phyloP scores from a whole-genome alignment of 148 eudicot species.

The Mesembryanthemum crystallinum region DNA sequence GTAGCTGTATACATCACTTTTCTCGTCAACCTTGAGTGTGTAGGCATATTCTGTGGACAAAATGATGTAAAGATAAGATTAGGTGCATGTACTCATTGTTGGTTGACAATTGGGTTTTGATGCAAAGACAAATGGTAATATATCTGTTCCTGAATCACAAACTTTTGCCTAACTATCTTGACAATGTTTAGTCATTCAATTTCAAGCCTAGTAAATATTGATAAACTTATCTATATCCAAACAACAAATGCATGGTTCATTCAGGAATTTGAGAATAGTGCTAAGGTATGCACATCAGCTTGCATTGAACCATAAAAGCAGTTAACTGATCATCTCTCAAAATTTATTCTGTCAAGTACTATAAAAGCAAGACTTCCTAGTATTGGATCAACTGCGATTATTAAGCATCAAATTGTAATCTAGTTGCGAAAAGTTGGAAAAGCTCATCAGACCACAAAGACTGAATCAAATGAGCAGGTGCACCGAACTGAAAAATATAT shows the following conservation, averaged over 20 bases:
- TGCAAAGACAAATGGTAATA: no score
- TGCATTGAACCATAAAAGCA: not conserved
- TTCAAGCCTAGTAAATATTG: no score
- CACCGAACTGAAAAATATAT: no score
- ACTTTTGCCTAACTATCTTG: no score
- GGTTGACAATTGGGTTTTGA: not conserved
- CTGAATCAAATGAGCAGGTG: not conserved
- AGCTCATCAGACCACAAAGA: not conserved
- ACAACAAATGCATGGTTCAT: no score
- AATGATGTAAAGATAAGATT: not conserved
- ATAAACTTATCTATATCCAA: no score
- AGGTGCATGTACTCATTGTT: not conserved
- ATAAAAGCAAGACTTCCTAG: no score
- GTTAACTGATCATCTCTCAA: not conserved
- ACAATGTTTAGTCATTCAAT: no score
- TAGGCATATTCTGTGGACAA: conserved; percentile 71
- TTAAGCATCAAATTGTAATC: not conserved
- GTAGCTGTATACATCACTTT: conserved; percentile 94
- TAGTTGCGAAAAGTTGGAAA: not conserved
- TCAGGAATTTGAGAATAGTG: no score
- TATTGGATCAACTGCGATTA: not conserved
- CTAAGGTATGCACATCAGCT: not conserved
- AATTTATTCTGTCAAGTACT: not conserved
- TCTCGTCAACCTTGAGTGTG: conserved; percentile 86
- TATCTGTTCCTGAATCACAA: no score